Conservation (phyloP, 192 early-diverging fungal genomes). For the Linnemannia exigua region DNA sequence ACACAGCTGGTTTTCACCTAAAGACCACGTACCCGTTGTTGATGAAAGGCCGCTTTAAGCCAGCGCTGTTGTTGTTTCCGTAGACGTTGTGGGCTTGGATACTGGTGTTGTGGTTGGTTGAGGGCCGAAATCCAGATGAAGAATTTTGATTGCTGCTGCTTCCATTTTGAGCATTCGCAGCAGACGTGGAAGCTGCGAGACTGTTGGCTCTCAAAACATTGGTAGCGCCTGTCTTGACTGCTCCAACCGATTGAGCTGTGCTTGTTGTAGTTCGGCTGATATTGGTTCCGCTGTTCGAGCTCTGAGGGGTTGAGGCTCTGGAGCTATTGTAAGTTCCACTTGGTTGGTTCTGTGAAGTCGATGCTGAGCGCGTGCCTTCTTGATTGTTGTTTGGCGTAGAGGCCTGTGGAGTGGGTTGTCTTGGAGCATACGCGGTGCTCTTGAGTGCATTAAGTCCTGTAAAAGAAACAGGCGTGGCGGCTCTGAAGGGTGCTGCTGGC, state of each 20-base stretch:
- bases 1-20: too few species aligned
- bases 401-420: not conserved
- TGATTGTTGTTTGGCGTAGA: not conserved
- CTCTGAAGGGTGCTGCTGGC: not conserved
- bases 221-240: not conserved
- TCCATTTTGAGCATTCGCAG: constrained; percentile 18
- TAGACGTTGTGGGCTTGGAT: not conserved
- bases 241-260: not conserved
- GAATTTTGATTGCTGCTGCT: not conserved
- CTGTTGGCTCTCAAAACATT: constrained; percentile 37
- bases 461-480: not conserved
- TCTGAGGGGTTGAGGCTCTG: not conserved
- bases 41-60: constrained; percentile 30
- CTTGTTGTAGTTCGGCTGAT: not conserved
- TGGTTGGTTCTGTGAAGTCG: not conserved
- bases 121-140: not conserved
- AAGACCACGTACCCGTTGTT: constrained; percentile 1
- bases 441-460: not conserved
- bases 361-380: not conserved
- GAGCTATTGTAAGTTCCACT: not conserved
- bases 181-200: constrained; percentile 17
- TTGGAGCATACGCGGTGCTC: not conserved
- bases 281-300: not conserved
- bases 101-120: not conserved
- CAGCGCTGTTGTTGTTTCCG: constrained; percentile 4